Evolutionary conservation across 139 green algal genomes (phyloP), one percentile per base, ranked within the genome.

Genomic region (Zygnema circumcarinatum): DNA sequence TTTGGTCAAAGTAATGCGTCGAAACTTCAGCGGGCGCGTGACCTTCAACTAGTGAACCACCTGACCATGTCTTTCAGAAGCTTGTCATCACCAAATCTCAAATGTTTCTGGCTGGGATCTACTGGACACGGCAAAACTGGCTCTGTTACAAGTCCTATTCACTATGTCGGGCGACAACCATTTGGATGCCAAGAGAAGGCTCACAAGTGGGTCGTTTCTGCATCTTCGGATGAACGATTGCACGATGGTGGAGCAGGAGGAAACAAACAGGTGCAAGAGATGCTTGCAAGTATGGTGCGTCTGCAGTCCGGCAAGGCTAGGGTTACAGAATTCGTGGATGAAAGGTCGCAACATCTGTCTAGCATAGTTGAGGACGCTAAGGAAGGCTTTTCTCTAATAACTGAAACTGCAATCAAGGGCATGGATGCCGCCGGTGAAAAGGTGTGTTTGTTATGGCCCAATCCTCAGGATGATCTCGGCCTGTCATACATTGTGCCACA

Each of bases 341-440:
- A 81, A 31, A 81, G 32, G 32, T 20, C 74, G 1, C 74, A 81
- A 52, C 74, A 68, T n/a, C 74, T 81, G 74, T 68, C 74, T 29
- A 52, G 32, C 39, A 81, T 81, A 25, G 74, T 31, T 81, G 74
- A 81, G 31, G 42, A n/a, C 33, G 74, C 74, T 39, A 68, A 47
- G 0, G 74, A 47, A 32, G 74, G 35, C 29, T 81, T 68, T 81
- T 47, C 74, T 1, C n/a, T 29, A 31, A 81, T 81, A 0, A 52
- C 74, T 1, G 74, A 81, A 81, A 52, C 42, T 47, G 74, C 74
- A 32, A 81, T 68, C n/a, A 36, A 52, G 32, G n/a, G 74, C 31
- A 81, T 81, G 74, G 74, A 81, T 1, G 3, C 40, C 22, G 73
- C 73, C 22, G 41, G 73, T 31, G 41, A 47, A 25, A 80, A 80